Conservation (phyloP, 2,329 filamentous ascomycete genomes). For the Capronia epimyces region DNA sequence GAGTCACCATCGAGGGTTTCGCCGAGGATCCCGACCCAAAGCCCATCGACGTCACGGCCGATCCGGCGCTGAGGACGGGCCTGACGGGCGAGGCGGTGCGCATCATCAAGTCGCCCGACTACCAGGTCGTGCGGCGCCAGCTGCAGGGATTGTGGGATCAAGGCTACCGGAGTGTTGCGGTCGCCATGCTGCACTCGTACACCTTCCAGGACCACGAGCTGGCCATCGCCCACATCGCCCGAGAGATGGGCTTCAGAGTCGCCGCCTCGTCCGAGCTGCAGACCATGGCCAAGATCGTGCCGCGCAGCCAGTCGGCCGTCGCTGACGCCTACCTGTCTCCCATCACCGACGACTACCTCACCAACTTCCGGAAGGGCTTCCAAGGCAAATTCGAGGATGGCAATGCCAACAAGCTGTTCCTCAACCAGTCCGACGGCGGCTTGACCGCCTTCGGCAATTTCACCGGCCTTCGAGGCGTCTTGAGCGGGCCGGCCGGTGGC, state of each 20-base stretch:
- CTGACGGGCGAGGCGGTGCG: constrained; percentile 37
- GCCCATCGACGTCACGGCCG: constrained; percentile 1
- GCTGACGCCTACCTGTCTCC: constrained; percentile 76
- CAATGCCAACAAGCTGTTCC: constrained; percentile 68
- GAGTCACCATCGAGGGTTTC: constrained; percentile 33
- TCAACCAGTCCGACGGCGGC: constrained; percentile 84
- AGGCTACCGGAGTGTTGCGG: constrained; percentile 7
- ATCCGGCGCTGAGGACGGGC: constrained; percentile 39
- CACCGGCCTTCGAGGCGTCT: constrained; percentile 74
- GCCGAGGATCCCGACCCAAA: constrained; percentile 1
- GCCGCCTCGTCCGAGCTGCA: constrained; percentile 74
- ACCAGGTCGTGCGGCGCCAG: constrained; percentile 48
- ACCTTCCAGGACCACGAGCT: constrained; percentile 83
- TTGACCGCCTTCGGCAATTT: constrained; percentile 49
- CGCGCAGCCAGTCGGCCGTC: constrained; percentile 69
- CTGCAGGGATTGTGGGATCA: constrained; percentile 49
- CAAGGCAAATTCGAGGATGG: constrained; percentile 65
- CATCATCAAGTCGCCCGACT: constrained; percentile 55
- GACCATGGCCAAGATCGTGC: constrained; percentile 80
- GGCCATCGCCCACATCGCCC: constrained; percentile 67
- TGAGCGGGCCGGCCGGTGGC: constrained; percentile 83
- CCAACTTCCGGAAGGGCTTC: constrained; percentile 31
- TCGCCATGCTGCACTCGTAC: constrained; percentile 66
- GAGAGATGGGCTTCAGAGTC: constrained; percentile 73
- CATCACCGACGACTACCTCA: constrained; percentile 69